Base-by-base conservation (phyloP, 768 basidiomycete species). In the Hygrocybe coccinea region DNA sequence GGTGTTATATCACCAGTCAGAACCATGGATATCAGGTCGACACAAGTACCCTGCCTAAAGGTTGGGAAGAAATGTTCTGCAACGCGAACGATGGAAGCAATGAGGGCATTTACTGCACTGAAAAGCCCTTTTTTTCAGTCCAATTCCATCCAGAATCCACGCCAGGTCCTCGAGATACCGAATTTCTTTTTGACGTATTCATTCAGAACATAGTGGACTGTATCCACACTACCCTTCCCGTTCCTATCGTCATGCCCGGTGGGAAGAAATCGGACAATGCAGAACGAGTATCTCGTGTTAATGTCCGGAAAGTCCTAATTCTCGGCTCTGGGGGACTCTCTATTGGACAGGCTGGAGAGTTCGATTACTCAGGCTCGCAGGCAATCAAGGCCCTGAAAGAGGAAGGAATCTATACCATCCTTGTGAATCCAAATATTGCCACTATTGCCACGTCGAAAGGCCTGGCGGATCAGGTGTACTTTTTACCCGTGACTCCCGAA, bases 71-170 rank as follows among this genome's bases (percentile, higher is more conserved):
- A 69, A 76, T 99, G 21, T 99, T 97, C 78, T 78, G 79, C 64
- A 99, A 99, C 66, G 95, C 97, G 52, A 99, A 98, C 70, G 97
- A 99, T 67, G 85, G 84, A 47, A 94, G 91, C 68, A 99, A 99
- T 68, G 97, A 99, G 71, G 97, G 97, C 57, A 94, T 99, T 60
- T 95, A 92, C 73, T 95, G 83, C 72, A 84, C 87, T 58, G 81
- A 85, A 68, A 91, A 91, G 61, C 95, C 97, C 0, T 97, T 91
- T 79, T 98, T 99, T 73, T 98, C 95, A 19, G 95, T 98, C 17
- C 97, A 99, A 69, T 99, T 99, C 80, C 97, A 99, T 70, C 97
- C 97, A 21, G 97, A 99, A 71, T 92, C 91, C 29, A 91, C 90
- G 2, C 95, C 94, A 10, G 97, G 97, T 22, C 97, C 97, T 19